Percentiles rank a stretch among this genome's conserved stretches.
These are phyloP conservation scores for Ulota crispa DNA, from an alignment of 225 moss, liverwort and hornwort genomes.

Conservation along the genomic window DNA sequence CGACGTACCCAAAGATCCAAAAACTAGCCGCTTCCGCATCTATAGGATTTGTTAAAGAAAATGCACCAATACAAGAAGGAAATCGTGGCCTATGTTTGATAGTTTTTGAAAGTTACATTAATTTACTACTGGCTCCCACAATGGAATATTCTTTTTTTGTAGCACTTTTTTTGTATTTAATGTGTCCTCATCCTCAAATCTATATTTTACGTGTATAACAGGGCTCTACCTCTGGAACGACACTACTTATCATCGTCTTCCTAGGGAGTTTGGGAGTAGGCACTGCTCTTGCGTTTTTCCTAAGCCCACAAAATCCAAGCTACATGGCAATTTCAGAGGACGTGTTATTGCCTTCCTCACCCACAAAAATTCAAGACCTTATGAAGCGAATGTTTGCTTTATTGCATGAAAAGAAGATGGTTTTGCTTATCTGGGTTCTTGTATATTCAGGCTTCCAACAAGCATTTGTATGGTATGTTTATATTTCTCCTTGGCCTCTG, in stretches of 20 bases:
- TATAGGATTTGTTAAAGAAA: neutral
- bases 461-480: constrained; percentile 85
- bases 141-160: neutral
- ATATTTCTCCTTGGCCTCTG: neutral
- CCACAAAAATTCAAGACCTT: constrained; percentile 33
- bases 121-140: neutral
- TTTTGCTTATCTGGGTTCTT: constrained; percentile 68
- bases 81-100: neutral
- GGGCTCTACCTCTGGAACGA: constrained; percentile 56
- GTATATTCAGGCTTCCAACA: constrained; percentile 92
- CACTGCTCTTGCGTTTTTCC: constrained; percentile 57
- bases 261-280: constrained; percentile 82
- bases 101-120: neutral
- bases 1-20: neutral
- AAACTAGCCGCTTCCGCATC: neutral
- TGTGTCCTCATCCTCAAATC: neutral
- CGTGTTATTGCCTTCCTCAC: constrained; percentile 12
- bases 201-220: constrained; percentile 13
- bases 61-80: neutral
- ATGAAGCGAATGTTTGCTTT: constrained; percentile 62
- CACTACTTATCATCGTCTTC: constrained; percentile 63
- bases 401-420: constrained; percentile 76
- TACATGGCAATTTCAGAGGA: constrained; percentile 30
- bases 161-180: neutral
- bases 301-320: constrained; percentile 51